Base-by-base conservation (phyloP, 2,329 filamentous ascomycete genomes). In the Monosporascus ibericus region DNA sequence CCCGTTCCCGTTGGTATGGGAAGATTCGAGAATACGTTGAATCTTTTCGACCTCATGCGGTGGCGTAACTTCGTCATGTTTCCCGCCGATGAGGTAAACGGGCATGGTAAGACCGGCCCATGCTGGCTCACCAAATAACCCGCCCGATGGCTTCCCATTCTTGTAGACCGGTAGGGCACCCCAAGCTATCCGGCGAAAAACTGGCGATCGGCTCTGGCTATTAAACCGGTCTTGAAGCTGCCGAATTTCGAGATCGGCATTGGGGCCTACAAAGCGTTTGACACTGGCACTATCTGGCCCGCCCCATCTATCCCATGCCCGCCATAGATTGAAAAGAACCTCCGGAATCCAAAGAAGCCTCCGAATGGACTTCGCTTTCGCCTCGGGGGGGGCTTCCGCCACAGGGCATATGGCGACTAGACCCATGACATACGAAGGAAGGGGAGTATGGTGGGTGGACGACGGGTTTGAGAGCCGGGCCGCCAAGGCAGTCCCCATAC, bases 401-500 rank as follows among this genome's bases (percentile, higher is more conserved):
- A 84, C 76, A 2, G 94, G 92, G 58, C 91, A 96, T 24, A 97
- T 85, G 3, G 85, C 90, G 30, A 96, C 75, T 6, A 96, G 66
- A 1, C 89, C 91, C 47, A 85, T 72, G n/a, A 95, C 79, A 63
- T 88, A 75, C 9, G 84, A 69, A 34, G 80, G 75, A n/a, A 90
- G 62, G 1, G 73, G 67, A 25, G 75, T 74, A 22, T 69, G 73
- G 53, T 84, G 72, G 1, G 77, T 70, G 2, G 56, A 65, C 60
- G 69, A 74, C 54, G 55, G 72, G 59, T 57, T 77, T 9, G 90
- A 86, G 49, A 97, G 74, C 17, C 86, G 73, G 25, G 88, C 85
- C 6, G 86, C 83, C 20, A 96, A 74, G 3, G 88, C 88, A 53
- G 88, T 91, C 6, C 94, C 94, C 82, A 96, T 87, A 66, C 90